Evolutionary conservation across 2,329 filamentous ascomycete species (phyloP).

Genomic region (Sarocladiaceae sp.): DNA sequence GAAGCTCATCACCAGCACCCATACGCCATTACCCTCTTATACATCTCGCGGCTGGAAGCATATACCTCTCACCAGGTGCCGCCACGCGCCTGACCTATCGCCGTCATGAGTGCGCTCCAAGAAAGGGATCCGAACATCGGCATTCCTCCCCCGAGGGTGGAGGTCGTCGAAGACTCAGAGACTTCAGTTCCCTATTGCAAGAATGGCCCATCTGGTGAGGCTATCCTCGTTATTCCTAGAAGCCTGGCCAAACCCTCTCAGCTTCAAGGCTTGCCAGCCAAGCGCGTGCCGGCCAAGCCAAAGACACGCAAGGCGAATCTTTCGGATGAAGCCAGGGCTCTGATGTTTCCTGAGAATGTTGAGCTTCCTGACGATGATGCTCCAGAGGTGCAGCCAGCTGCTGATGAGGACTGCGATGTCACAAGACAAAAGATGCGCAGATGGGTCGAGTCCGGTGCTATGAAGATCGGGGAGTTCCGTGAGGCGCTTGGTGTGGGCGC

Average conservation of each 20-base stretch:
- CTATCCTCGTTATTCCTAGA: background rate
- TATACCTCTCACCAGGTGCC: no score
- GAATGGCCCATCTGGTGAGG: background rate
- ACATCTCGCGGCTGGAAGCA: no score
- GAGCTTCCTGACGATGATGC: background rate
- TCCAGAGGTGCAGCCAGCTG: background rate
- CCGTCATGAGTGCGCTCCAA: background rate
- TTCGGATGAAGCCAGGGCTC: background rate
- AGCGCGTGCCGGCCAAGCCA: no score
- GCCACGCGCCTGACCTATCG: no score
- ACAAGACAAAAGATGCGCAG: conserved; percentile 24
- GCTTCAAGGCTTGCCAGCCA: background rate
- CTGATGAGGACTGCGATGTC: background rate
- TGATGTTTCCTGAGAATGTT: background rate
- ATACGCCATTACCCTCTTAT: no score
- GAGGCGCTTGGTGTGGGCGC: conserved; percentile 32
- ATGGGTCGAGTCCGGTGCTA: conserved; percentile 35
- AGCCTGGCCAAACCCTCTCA: background rate
- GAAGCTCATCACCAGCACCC: no score
- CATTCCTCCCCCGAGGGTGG: no score
- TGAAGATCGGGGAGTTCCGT: conserved; percentile 40
- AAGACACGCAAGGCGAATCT: background rate
- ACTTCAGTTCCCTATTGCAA: background rate
- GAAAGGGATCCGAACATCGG: background rate
- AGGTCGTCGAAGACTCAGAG: background rate